Evolutionary conservation across 345 rosid species (phyloP).

Genomic region (Hibiscus mutabilis): DNA sequence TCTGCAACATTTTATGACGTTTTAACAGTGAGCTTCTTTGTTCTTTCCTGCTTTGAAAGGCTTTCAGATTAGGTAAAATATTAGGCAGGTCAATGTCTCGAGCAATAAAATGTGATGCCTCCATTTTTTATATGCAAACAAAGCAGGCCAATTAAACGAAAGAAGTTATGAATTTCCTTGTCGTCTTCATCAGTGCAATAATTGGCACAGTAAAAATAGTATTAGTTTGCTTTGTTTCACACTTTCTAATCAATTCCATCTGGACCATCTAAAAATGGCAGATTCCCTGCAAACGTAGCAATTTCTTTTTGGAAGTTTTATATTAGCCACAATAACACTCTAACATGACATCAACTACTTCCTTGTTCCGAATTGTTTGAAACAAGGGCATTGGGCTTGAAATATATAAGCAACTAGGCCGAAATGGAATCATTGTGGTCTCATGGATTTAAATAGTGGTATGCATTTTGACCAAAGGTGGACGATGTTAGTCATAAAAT

Average conservation of each 20-base stretch:
- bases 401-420: too few relatives aligned
- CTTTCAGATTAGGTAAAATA: too few relatives aligned
- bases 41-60: background rate
- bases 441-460: too few relatives aligned
- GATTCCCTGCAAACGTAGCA: background rate
- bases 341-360: background rate
- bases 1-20: background rate
- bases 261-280: background rate
- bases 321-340: background rate
- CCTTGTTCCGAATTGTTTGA: too few relatives aligned
- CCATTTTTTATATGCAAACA: background rate
- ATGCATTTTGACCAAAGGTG: too few relatives aligned
- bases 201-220: background rate
- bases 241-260: background rate
- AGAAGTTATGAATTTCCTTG: background rate
- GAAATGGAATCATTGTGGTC: too few relatives aligned
- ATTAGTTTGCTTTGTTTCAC: background rate
- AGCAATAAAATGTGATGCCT: too few relatives aligned
- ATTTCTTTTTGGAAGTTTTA: background rate
- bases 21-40: background rate
- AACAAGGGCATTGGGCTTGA: too few relatives aligned
- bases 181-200: background rate
- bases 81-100: too few relatives aligned
- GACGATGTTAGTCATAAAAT: too few relatives aligned
- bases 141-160: background rate